A percentile compares a stretch with the other conserved stretches of the same genome.
Evolutionary conservation across 352 stramenopile genomes (phyloP).

Genomic region (Pythium biforme): DNA sequence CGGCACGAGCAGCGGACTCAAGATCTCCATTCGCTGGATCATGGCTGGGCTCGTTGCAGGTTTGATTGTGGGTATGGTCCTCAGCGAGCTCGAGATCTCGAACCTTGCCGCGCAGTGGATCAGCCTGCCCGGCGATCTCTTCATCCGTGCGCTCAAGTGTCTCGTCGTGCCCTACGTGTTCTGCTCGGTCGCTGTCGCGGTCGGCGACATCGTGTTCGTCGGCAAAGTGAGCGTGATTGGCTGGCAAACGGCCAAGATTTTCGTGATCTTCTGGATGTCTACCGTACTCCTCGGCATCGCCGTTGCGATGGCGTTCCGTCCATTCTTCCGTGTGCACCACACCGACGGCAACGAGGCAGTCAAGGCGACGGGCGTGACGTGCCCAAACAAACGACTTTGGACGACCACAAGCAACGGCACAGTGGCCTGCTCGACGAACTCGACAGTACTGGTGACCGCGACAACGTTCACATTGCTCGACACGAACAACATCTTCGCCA

Average conservation of each 20-base stretch:
- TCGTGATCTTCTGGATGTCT: constrained; percentile 46
- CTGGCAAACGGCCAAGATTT: constrained; percentile 59
- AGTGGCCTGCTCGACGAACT: constrained; percentile 19
- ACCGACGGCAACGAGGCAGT: background rate
- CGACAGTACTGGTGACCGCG: background rate
- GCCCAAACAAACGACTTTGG: constrained; percentile 39
- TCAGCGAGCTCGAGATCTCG: constrained; percentile 40
- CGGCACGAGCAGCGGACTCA: constrained; percentile 36
- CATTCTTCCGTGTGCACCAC: constrained; percentile 38
- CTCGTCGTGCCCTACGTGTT: constrained; percentile 79
- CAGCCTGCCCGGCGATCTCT: constrained; percentile 61
- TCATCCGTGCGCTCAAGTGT: constrained; percentile 64
- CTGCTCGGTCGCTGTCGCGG: constrained; percentile 65
- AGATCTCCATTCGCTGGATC: constrained; percentile 49
- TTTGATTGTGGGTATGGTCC: constrained; percentile 43
- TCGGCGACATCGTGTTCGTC: constrained; percentile 67
- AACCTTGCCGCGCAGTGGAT: constrained; percentile 45
- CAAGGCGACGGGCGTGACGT: constrained; percentile 49
- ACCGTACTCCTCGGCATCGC: constrained; percentile 44
- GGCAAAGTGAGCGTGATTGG: constrained; percentile 66
- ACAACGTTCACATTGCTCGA: constrained; percentile 45
- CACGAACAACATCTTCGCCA: constrained; percentile 40
- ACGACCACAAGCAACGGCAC: background rate
- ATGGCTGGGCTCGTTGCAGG: constrained; percentile 46
- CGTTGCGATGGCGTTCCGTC: constrained; percentile 50